A percentile compares a stretch with the other conserved stretches of the same genome.
Evolutionary conservation across 768 basidiomycete genomes (phyloP).

Genomic region (Termitomyces sp.): DNA sequence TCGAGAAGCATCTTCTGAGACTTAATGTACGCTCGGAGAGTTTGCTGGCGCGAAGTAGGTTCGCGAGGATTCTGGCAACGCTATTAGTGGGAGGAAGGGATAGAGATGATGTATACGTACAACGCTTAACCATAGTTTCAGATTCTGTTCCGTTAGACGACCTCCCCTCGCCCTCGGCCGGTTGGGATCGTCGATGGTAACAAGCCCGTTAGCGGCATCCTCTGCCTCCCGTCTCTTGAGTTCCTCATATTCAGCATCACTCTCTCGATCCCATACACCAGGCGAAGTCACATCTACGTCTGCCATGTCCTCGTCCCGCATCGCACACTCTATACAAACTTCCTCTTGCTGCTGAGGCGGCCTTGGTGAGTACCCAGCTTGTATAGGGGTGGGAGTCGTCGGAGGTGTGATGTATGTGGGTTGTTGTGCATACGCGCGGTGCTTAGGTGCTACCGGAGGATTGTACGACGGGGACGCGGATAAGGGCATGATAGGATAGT

Average conservation of each 20-base stretch:
- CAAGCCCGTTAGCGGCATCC: constrained; percentile 54
- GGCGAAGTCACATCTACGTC: constrained; percentile 87
- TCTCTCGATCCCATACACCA: constrained; percentile 90
- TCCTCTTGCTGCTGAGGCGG: constrained; percentile 67
- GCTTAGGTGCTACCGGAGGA: constrained; percentile 64
- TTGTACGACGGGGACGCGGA: constrained; percentile 58
- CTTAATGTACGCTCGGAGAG: constrained; percentile 78
- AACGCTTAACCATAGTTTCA: constrained; percentile 77
- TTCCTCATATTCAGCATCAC: constrained; percentile 81
- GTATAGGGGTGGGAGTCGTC: constrained; percentile 52
- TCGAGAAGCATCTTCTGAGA: constrained; percentile 78
- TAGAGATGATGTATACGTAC: constrained; percentile 42
- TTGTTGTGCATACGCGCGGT: constrained; percentile 69
- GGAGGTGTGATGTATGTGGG: constrained; percentile 72
- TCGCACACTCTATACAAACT: constrained; percentile 94
- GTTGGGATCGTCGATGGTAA: constrained; percentile 48
- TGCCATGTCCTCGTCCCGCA: constrained; percentile 98
- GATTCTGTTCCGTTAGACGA: constrained; percentile 70
- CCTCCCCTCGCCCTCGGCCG: constrained; percentile 67
- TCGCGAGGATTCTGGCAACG: constrained; percentile 81
- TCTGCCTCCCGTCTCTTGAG: constrained; percentile 69
- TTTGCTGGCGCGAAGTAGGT: constrained; percentile 80
- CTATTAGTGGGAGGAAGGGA: constrained; percentile 12
- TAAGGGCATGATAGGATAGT: constrained; percentile 54
- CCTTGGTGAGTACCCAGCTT: constrained; percentile 58